These are phyloP conservation scores for Penicillium sp. DNA, from an alignment of 2,329 filamentous ascomycete genomes.

Conservation along the genomic window DNA sequence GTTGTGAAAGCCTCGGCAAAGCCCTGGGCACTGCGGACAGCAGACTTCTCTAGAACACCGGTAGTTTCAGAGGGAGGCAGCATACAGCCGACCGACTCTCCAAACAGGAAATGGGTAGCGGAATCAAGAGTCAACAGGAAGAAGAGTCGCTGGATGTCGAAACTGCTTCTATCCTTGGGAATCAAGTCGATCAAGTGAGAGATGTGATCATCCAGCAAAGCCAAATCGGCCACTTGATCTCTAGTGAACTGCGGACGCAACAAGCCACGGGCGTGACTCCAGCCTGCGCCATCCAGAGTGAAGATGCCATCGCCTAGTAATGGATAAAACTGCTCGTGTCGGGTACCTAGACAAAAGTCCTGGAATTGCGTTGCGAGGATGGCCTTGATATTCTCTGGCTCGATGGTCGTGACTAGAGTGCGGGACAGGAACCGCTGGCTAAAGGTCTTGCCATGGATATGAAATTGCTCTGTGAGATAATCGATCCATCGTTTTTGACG, in stretches of 20 bases:
- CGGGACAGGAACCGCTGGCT: conserved; percentile 18
- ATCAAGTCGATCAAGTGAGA: conserved; percentile 61
- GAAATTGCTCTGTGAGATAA: conserved; percentile 22
- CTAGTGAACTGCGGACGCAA: conserved; percentile 81
- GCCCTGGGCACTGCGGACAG: conserved; percentile 29
- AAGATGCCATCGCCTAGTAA: conserved; percentile 47
- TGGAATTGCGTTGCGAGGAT: conserved; percentile 75
- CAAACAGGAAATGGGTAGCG: conserved; percentile 79
- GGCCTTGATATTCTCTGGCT: conserved; percentile 68
- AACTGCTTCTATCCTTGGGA: conserved; percentile 43
- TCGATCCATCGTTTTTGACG: conserved; percentile 31
- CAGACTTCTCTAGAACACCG: conserved; percentile 44
- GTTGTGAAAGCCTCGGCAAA: conserved; percentile 37
- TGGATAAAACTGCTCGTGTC: conserved; percentile 58
- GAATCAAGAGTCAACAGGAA: conserved; percentile 78
- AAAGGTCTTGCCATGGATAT: conserved; percentile 24
- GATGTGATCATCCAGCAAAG: conserved; percentile 74
- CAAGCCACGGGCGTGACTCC: conserved; percentile 72
- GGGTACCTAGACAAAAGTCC: conserved; percentile 73
- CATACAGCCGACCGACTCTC: conserved; percentile 61
- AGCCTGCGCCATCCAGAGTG: conserved; percentile 68
- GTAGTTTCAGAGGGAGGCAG: conserved; percentile 37
- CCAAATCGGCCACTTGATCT: conserved; percentile 64
- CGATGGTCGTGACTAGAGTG: conserved; percentile 27
- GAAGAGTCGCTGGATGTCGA: conserved; percentile 71